Conservation (phyloP, 805 yeast species). For the Priceomyces melissophilus region DNA sequence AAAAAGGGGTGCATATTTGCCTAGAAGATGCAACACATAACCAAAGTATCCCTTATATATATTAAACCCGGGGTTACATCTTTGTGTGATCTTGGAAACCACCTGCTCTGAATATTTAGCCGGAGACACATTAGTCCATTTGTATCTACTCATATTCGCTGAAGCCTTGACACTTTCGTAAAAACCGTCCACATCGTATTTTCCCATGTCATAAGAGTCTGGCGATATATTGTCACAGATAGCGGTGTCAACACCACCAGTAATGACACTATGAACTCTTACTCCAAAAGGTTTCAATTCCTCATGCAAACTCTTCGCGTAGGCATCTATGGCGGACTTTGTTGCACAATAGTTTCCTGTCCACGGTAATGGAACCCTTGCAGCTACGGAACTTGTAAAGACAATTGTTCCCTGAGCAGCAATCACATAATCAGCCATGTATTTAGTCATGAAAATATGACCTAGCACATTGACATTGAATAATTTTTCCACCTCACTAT, state of each 20-base stretch:
- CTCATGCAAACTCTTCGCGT: constrained; percentile 28
- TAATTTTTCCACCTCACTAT: constrained; percentile 14
- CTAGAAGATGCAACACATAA: constrained; percentile 13
- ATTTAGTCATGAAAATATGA: constrained; percentile 33
- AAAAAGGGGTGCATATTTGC: constrained; percentile 23
- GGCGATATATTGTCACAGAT: constrained; percentile 18
- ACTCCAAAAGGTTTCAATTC: constrained; percentile 40
- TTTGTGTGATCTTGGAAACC: constrained; percentile 14
- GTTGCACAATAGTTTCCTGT: constrained; percentile 31
- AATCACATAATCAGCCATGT: constrained; percentile 28
- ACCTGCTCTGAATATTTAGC: constrained; percentile 24
- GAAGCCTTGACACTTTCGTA: constrained; percentile 17
- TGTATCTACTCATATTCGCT: constrained; percentile 20
- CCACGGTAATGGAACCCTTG: constrained; percentile 32
- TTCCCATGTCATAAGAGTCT: constrained; percentile 9
- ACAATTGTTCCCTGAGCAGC: constrained; percentile 33
- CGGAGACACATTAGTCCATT: constrained; percentile 16
- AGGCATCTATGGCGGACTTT: constrained; percentile 38
- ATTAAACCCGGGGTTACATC: constrained; percentile 23
- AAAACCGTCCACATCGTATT: constrained; percentile 20
- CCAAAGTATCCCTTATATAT: constrained; percentile 26
- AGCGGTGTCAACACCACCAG: constrained; percentile 39
- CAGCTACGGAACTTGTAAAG: constrained; percentile 37
- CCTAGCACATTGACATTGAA: constrained; percentile 38
- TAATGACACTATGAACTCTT: constrained; percentile 33